Evolutionary conservation across 371 early-diverging fungal species (phyloP), one percentile per base, ranked within the genome.

Genomic region (Blakeslea trispora): DNA sequence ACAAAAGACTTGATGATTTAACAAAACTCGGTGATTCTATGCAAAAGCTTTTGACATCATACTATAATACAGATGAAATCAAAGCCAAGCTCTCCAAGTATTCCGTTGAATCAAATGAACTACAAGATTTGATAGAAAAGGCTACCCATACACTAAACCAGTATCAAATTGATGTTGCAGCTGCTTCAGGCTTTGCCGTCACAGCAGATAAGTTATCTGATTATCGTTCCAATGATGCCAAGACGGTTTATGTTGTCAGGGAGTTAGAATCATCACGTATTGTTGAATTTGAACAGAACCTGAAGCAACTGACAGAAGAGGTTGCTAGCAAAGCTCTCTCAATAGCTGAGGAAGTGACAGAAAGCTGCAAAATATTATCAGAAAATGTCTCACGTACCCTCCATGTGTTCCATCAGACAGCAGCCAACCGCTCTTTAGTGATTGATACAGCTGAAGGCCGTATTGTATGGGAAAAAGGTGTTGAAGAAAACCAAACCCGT

Each of bases 71-170:
- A 7, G 63, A 64, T 44, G 21, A 51, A 1, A 48, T 60, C 24
- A 55, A 53, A 24, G 49, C 46, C 3, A 60, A 56, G 4, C 15
- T 65, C 1, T 34, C 39, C 0, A 37, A 56, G 39, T 49, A 42
- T 32, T 55, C 58, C 43, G 15, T 6, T 18, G 48, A 64, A 55
- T 55, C 53, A 17, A 52, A 45, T 14, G 40, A 22, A 11, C 31
- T 67, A 10, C 55, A 57, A 34, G 24, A 51, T 14, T 55, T 54
- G 51, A 55, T 66, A 17, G 66, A 66, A 21, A 42, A 52, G 17
- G 24, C 40, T 1, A 13, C 37, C 2, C 43, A 46, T 11, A 32
- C 18, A n/a, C 22, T 64, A 5, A 45, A 55, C 15, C 31, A 48
- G 8, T 21, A 22, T 18, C 52, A 55, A 14, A 56, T 65, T 41